Conservation (phyloP, 306 rosid species). For the Herpetospermum pedunculosum region DNA sequence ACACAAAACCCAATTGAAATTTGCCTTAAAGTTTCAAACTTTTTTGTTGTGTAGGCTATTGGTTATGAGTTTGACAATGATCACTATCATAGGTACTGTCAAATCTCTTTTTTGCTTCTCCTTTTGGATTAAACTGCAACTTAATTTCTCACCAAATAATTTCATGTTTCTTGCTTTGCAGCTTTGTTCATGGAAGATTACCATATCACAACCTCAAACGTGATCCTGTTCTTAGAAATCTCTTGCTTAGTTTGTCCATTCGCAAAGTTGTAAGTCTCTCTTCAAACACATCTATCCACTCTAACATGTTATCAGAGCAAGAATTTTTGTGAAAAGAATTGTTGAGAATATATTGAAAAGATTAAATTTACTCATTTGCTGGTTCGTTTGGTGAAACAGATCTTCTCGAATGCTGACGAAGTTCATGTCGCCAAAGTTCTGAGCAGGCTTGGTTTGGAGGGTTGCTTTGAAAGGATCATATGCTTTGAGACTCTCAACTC, state of each 20-base stretch:
- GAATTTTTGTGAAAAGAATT: background rate
- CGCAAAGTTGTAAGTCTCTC: conserved; percentile 46
- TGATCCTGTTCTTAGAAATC: conserved; percentile 55
- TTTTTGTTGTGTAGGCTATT: conserved; percentile 35
- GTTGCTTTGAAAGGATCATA: conserved; percentile 63
- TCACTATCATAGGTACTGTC: conserved; percentile 53
- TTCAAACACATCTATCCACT: background rate
- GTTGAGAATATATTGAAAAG: background rate
- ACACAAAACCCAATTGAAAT: background rate
- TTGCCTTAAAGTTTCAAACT: background rate
- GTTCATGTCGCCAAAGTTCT: conserved; percentile 50
- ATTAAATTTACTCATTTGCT: background rate
- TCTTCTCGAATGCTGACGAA: conserved; percentile 56
- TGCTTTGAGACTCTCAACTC: conserved; percentile 75
- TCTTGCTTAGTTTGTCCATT: conserved; percentile 57
- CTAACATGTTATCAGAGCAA: background rate
- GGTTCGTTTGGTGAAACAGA: conserved; percentile 18
- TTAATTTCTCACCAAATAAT: background rate
- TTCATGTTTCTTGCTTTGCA: conserved; percentile 7
- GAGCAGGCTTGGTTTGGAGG: conserved; percentile 67
- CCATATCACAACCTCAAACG: conserved; percentile 50
- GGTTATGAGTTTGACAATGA: conserved; percentile 59
- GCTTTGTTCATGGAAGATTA: conserved; percentile 79
- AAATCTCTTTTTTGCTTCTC: background rate
- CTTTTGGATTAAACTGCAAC: no score